phyloP scores from a whole-genome alignment of 352 stramenopile species.

The Phytophthora fragariaefolia region DNA sequence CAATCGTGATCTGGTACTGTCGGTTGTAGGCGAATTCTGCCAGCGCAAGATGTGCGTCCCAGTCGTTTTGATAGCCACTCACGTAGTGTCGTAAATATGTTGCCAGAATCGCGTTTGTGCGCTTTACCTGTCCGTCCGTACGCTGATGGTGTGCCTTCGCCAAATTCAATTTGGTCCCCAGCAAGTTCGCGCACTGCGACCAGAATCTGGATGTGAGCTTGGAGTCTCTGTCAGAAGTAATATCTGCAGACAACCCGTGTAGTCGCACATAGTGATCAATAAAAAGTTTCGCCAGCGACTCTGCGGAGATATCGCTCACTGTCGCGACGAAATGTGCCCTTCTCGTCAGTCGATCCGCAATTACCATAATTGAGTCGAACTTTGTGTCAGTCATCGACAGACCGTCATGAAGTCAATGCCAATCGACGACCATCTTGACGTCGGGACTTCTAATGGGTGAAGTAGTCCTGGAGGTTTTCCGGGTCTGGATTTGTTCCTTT shows the following conservation, averaged over 20 bases:
- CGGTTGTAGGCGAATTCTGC: conserved; percentile 11
- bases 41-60: neutral
- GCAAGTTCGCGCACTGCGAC: neutral
- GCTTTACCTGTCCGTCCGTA: conserved; percentile 14
- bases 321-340: conserved; percentile 12
- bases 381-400: neutral
- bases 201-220: conserved; percentile 17
- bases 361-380: conserved; percentile 8
- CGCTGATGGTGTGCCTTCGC: conserved; percentile 5
- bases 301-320: neutral
- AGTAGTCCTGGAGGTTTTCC: conserved; percentile 6
- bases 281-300: neutral
- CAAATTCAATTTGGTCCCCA: conserved; percentile 8
- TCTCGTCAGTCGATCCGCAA: conserved; percentile 17
- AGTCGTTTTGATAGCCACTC: conserved; percentile 13
- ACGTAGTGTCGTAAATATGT: conserved; percentile 9
- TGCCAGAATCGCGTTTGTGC: conserved; percentile 8
- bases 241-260: conserved; percentile 2
- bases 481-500: neutral
- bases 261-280: conserved; percentile 4
- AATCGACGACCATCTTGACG: neutral
- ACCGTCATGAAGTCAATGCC: conserved; percentile 17
- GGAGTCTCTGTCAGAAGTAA: conserved; percentile 10
- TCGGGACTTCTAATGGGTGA: neutral
- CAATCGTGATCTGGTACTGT: neutral